Evolutionary conservation across 768 basidiomycete species (phyloP).

Genomic region (Agrocybe praecox): DNA sequence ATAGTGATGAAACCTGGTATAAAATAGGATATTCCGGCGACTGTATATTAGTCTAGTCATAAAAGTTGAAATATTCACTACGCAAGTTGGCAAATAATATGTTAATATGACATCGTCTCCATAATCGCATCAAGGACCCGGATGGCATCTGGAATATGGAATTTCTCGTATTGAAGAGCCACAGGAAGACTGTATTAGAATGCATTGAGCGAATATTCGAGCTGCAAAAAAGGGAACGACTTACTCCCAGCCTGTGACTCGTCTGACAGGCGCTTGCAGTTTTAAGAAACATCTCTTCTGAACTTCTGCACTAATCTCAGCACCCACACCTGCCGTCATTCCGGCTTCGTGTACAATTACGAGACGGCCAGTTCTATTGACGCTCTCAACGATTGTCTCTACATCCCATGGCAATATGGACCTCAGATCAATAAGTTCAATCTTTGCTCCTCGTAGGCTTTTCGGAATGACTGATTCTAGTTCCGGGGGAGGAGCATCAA

Average conservation of each 20-base stretch:
- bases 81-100: conserved; percentile 2
- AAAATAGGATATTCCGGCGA: neutral
- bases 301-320: conserved; percentile 89
- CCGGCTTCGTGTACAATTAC: conserved; percentile 94
- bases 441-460: conserved; percentile 63
- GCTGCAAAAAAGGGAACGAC: conserved; percentile 32
- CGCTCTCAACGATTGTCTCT: conserved; percentile 78
- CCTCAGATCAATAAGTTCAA: conserved; percentile 90
- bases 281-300: conserved; percentile 89
- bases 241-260: conserved; percentile 95
- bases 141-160: conserved; percentile 87
- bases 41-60: neutral
- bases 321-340: conserved; percentile 84
- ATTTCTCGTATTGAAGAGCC: conserved; percentile 87
- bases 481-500: conserved; percentile 64
- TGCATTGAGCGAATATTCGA: neutral
- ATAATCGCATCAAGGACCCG: conserved; percentile 82
- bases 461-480: conserved; percentile 68
- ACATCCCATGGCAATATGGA: conserved; percentile 92
- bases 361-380: conserved; percentile 80
- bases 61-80: neutral
- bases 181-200: conserved; percentile 71
- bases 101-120: conserved; percentile 75
- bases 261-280: conserved; percentile 83
- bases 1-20: neutral